A percentile compares a stretch with the other conserved stretches of the same genome.
phyloP scores from a whole-genome alignment of 768 basidiomycete genomes.

The Suillus occidentalis region DNA sequence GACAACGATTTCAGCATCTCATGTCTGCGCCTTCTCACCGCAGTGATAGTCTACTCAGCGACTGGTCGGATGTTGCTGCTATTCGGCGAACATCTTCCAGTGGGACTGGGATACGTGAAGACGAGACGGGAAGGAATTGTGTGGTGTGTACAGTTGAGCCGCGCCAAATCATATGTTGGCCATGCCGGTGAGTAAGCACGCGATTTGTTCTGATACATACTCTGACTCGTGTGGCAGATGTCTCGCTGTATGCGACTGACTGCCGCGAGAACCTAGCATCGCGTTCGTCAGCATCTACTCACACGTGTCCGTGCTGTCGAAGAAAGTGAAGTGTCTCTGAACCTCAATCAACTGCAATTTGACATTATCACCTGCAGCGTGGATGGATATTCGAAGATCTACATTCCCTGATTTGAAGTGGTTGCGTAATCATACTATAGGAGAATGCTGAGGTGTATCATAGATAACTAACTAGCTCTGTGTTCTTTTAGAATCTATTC shows the following conservation, averaged over 20 bases:
- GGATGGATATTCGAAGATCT: constrained; percentile 37
- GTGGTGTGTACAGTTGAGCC: constrained; percentile 72
- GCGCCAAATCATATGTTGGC: constrained; percentile 80
- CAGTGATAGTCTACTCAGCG: constrained; percentile 18
- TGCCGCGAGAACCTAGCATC: constrained; percentile 54
- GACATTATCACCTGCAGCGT: constrained; percentile 19
- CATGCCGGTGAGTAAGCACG: constrained; percentile 61
- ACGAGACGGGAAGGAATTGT: constrained; percentile 45
- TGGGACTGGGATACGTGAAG: constrained; percentile 22
- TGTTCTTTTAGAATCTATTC: neutral
- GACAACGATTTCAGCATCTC: constrained; percentile 44
- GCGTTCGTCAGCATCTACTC: constrained; percentile 47
- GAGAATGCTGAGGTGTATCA: neutral
- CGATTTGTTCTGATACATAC: neutral
- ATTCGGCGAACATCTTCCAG: constrained; percentile 21
- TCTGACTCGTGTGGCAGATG: constrained; percentile 34
- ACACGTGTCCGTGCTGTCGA: constrained; percentile 54
- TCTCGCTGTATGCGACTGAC: constrained; percentile 52
- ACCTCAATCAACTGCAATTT: constrained; percentile 7
- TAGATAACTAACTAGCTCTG: neutral
- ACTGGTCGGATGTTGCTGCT: constrained; percentile 31
- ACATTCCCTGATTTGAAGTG: constrained; percentile 23
- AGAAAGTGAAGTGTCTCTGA: constrained; percentile 35
- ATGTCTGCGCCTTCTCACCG: constrained; percentile 22
- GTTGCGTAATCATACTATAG: neutral